phyloP scores from a whole-genome alignment of 495 filamentous ascomycete genomes.

The Lepraria neglecta region DNA sequence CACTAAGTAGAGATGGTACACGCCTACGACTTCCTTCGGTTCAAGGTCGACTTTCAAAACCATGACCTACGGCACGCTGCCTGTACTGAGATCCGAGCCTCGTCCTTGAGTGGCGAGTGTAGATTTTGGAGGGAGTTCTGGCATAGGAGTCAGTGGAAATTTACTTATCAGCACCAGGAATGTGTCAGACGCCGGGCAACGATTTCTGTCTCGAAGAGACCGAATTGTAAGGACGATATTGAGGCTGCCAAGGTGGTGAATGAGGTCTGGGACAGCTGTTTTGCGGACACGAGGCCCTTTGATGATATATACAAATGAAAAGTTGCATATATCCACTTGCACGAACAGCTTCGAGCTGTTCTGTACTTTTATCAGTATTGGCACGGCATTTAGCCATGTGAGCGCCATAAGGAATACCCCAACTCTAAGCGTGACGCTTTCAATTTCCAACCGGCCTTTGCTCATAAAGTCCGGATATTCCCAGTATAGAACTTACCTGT shows the following conservation, averaged over 20 bases:
- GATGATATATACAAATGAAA: constrained; percentile 87
- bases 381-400: too few species aligned
- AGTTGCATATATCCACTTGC: too few species aligned
- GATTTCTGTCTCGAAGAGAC: constrained; percentile 64
- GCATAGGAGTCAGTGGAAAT: constrained; percentile 70
- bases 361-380: too few species aligned
- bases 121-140: constrained; percentile 84
- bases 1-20: constrained; percentile 73
- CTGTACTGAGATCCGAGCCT: constrained; percentile 95
- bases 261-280: constrained; percentile 97
- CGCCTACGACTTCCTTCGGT: constrained; percentile 87
- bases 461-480: too few species aligned
- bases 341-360: too few species aligned
- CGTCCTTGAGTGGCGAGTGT: constrained; percentile 88
- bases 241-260: constrained; percentile 86
- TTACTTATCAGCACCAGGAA: constrained; percentile 88
- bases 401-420: too few species aligned
- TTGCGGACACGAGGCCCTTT: constrained; percentile 87
- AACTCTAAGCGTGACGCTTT: too few species aligned
- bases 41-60: constrained; percentile 69
- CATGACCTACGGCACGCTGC: constrained; percentile 81
- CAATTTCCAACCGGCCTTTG: too few species aligned
- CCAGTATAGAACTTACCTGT: too few species aligned
- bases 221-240: constrained; percentile 75
- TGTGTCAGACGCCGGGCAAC: constrained; percentile 80